These are phyloP conservation scores for Epichloe sylvatica DNA, from an alignment of 2,329 filamentous ascomycete genomes.

Conservation along the genomic window DNA sequence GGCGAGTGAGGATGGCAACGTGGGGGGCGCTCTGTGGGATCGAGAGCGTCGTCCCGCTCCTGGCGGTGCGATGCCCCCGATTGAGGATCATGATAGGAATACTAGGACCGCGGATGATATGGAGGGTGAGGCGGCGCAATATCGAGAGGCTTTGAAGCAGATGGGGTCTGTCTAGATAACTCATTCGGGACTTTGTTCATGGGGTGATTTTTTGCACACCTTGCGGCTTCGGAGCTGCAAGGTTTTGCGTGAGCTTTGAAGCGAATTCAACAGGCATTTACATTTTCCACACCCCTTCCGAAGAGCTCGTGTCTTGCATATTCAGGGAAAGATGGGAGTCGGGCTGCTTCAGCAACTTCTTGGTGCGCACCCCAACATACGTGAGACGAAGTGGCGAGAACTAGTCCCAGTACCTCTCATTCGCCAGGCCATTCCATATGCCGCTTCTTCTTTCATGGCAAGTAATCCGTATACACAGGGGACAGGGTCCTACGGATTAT, in stretches of 20 bases:
- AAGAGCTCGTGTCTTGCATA: background rate
- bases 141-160: conserved; percentile 34
- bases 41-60: conserved; percentile 29
- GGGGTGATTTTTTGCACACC: no score
- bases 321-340: background rate
- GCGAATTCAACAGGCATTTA: no score
- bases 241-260: no score
- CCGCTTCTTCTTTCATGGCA: no score
- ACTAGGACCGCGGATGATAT: conserved; percentile 62
- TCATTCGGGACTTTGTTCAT: background rate
- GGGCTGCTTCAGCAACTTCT: background rate
- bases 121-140: conserved; percentile 58
- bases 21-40: conserved; percentile 59
- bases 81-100: conserved; percentile 57
- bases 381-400: no score
- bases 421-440: no score
- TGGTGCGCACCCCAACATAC: no score
- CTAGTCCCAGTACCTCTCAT: no score
- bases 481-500: no score
- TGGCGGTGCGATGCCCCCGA: conserved; percentile 48
- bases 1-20: conserved; percentile 72
- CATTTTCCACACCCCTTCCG: background rate
- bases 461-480: no score
- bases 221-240: no score
- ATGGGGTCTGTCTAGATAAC: conserved; percentile 24